Evolutionary conservation across 345 rosid genomes (phyloP).

Genomic region (Cardamine chenopodiifolia): DNA sequence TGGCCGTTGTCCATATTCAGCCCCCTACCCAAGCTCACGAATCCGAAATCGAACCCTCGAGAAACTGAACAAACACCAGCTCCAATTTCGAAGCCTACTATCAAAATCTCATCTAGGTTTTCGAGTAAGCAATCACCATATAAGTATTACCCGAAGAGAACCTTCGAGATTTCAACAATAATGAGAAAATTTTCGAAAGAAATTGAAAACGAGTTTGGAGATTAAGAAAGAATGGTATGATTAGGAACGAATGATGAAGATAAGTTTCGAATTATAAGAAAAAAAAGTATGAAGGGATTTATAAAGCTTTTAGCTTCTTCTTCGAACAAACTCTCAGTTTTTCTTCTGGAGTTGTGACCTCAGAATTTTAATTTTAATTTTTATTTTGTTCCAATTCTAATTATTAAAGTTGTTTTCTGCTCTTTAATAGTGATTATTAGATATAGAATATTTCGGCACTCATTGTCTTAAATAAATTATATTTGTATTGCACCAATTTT

Average conservation of each 20-base stretch:
- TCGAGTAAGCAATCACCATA: conserved; percentile 38
- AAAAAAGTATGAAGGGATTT: background rate
- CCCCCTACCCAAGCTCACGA: conserved; percentile 11
- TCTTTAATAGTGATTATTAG: conserved; percentile 26
- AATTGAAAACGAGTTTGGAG: conserved; percentile 28
- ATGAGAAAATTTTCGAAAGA: background rate
- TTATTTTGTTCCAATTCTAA: conserved; percentile 16
- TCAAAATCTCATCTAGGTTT: conserved; percentile 40
- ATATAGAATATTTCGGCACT: conserved; percentile 25
- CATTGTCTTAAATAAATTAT: conserved; percentile 25
- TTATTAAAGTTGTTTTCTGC: conserved; percentile 34
- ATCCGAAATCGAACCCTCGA: conserved; percentile 42
- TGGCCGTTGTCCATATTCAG: conserved; percentile 80
- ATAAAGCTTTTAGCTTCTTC: background rate
- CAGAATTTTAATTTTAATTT: conserved; percentile 29
- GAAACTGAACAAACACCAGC: conserved; percentile 27
- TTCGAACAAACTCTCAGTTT: conserved; percentile 35
- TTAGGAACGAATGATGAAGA: conserved; percentile 21
- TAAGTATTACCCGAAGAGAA: conserved; percentile 10
- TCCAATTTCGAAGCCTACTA: conserved; percentile 14
- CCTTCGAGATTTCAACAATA: conserved; percentile 34
- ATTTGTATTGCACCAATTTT: background rate
- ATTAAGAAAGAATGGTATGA: conserved; percentile 22
- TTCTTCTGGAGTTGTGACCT: conserved; percentile 37
- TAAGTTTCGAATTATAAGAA: conserved; percentile 17